These are phyloP conservation scores for Colletotrichum cuscutae DNA, from an alignment of 2,329 filamentous ascomycete genomes.

Conservation along the genomic window DNA sequence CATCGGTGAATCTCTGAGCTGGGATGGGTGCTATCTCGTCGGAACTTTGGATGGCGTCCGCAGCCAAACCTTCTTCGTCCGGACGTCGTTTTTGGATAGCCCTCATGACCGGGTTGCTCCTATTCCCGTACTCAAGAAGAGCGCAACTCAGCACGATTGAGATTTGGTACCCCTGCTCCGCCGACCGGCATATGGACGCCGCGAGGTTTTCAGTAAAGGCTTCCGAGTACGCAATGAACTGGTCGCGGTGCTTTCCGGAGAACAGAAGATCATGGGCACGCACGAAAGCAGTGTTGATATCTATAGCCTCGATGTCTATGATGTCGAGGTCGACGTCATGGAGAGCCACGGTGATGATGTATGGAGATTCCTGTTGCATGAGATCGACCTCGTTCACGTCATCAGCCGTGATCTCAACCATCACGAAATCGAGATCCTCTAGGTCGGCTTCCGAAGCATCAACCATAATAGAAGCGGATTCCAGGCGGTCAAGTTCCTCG, in stretches of 20 bases:
- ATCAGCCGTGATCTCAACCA: too few species aligned
- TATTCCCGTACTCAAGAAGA: slow-evolving; percentile 61
- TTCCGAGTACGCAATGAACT: not conserved
- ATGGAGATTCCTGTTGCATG: too few species aligned
- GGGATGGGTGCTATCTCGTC: not conserved
- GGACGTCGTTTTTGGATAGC: not conserved
- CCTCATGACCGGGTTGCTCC: slow-evolving; percentile 2
- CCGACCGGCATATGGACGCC: slow-evolving; percentile 57
- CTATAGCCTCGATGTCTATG: not conserved
- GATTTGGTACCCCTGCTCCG: slow-evolving; percentile 65
- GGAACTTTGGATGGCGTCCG: not conserved
- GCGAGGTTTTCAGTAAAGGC: slow-evolving; percentile 65
- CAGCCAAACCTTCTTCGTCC: not conserved
- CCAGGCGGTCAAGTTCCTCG: too few species aligned
- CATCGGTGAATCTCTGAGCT: slow-evolving; percentile 32
- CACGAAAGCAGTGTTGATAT: slow-evolving; percentile 11
- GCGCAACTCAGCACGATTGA: slow-evolving; percentile 65
- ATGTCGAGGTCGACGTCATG: too few species aligned
- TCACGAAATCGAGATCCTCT: too few species aligned
- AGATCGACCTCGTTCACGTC: too few species aligned
- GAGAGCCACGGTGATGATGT: too few species aligned
- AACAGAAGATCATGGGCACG: slow-evolving; percentile 14
- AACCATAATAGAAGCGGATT: too few species aligned
- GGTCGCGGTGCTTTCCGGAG: not conserved
- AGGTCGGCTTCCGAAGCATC: too few species aligned